These are phyloP conservation scores for Penicillium coprophilum DNA, from an alignment of 495 filamentous ascomycete species.

Conservation along the genomic window DNA sequence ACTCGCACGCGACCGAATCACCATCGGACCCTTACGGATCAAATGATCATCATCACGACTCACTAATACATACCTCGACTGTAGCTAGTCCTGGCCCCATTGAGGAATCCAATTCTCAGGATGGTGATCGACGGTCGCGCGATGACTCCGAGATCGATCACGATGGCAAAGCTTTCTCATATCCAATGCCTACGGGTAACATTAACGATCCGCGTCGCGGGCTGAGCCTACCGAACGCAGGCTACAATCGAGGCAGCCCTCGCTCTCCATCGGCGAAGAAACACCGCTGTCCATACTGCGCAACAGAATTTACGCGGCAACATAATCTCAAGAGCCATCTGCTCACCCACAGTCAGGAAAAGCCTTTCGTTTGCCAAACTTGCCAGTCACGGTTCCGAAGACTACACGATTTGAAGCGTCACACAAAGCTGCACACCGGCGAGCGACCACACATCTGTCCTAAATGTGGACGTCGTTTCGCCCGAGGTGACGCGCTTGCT, in stretches of 20 bases:
- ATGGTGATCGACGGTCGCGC: constrained; percentile 42
- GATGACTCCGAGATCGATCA: constrained; percentile 42
- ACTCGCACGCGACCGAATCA: constrained; percentile 34
- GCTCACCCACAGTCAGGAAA: constrained; percentile 97
- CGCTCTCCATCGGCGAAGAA: constrained; percentile 80
- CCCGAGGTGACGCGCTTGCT: constrained; percentile 90
- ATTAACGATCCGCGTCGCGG: constrained; percentile 57
- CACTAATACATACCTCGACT: constrained; percentile 43
- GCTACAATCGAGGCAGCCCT: constrained; percentile 58
- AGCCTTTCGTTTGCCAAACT: constrained; percentile 87
- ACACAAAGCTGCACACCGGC: constrained; percentile 94
- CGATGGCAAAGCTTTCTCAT: constrained; percentile 53
- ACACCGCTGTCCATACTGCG: constrained; percentile 94
- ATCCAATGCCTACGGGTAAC: constrained; percentile 48
- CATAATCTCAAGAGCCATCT: constrained; percentile 99
- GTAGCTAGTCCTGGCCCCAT: constrained; percentile 50
- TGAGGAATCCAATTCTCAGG: constrained; percentile 45
- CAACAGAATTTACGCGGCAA: constrained; percentile 94
- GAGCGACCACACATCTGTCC: constrained; percentile 93
- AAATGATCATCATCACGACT: constrained; percentile 28
- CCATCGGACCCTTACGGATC: constrained; percentile 36
- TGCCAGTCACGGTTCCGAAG: constrained; percentile 89
- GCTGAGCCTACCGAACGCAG: constrained; percentile 73
- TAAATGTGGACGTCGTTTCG: constrained; percentile 92
- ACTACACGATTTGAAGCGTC: constrained; percentile 92